These are phyloP conservation scores for Pythium aristosporum DNA, from an alignment of 352 stramenopile genomes.

Conservation along the genomic window DNA sequence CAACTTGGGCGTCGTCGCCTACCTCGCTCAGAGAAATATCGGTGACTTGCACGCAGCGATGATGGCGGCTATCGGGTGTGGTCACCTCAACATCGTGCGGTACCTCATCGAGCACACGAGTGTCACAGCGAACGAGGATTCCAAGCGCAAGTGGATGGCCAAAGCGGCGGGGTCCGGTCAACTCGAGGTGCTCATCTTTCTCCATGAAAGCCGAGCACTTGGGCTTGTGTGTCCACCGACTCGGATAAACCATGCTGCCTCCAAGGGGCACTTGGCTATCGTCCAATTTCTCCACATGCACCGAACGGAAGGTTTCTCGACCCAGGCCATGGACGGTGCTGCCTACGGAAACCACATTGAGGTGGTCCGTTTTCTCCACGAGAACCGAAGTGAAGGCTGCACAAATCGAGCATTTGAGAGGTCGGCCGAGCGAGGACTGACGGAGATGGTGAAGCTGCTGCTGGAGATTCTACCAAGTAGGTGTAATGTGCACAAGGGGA, in stretches of 20 bases:
- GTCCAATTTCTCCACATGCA: slow-evolving; percentile 45
- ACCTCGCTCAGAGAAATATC: no score
- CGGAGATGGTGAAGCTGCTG: slow-evolving; percentile 39
- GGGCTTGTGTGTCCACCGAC: neutral
- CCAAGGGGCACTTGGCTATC: slow-evolving; percentile 28
- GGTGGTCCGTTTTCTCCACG: slow-evolving; percentile 29
- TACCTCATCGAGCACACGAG: no score
- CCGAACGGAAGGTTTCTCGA: slow-evolving; percentile 17
- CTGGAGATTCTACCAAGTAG: slow-evolving; percentile 19
- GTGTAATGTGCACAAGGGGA: slow-evolving; percentile 32
- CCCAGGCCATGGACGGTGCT: slow-evolving; percentile 27
- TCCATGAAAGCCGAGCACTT: neutral
- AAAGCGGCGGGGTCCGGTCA: no score
- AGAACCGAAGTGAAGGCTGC: slow-evolving; percentile 29
- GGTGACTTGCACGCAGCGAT: no score
- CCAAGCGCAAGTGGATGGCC: no score
- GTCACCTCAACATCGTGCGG: no score
- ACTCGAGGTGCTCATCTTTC: neutral
- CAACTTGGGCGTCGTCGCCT: no score
- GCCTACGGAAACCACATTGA: slow-evolving; percentile 23
- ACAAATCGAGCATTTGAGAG: slow-evolving; percentile 16
- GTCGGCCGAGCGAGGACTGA: slow-evolving; percentile 27
- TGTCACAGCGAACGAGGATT: no score
- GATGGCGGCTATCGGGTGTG: no score
- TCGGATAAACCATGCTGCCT: slow-evolving; percentile 17